Evolutionary conservation across 768 basidiomycete species (phyloP), one percentile per base, ranked within the genome.

Genomic region (Pleurotus platypus): DNA sequence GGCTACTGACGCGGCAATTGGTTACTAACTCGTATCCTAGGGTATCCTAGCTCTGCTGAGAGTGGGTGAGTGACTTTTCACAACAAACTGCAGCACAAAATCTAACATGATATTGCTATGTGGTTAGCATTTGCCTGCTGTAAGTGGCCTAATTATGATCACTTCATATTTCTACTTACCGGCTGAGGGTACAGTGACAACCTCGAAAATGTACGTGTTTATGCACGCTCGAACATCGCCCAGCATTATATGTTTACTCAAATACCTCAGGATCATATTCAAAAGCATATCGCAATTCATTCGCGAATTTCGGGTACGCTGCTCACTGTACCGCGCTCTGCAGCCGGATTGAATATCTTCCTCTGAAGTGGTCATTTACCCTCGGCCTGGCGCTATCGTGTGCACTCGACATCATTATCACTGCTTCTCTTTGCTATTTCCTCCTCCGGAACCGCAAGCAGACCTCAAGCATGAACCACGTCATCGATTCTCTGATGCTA

Each of bases 281-380:
- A 37, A 55, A 40, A 62, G 65, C 22, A 57, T 64, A 27, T 18
- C 60, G 8, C 24, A 37, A 5, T 69, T 67, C 55, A 54, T 60
- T n/a, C 46, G 30, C 13, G 30, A 58, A 42, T 54, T 45, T 49
- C 46, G 56, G 15, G 68, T 71, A 57, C 49, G 67, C 60, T 37
- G 30, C 26, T 42, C 27, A 35, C 8, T 48, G 20, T 26, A 9
- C 9, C 20, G 22, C 24, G 22, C 9, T 8, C 27, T 58, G n/a
- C 38, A 45, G 11, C 30, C 5, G 1, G 11, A 35, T 35, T 18
- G 38, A 24, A 6, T 26, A 48, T 46, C 13, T 26, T 38, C 30
- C 30, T 30, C 13, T 55, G 39, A 55, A 83, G 81, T 83, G 81
- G 81, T 64, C 81, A 20, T 81, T 82, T 59, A 83, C 81, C 5